Evolutionary conservation across 306 rosid species (phyloP).

Genomic region (Macrotyloma uniflorum): DNA sequence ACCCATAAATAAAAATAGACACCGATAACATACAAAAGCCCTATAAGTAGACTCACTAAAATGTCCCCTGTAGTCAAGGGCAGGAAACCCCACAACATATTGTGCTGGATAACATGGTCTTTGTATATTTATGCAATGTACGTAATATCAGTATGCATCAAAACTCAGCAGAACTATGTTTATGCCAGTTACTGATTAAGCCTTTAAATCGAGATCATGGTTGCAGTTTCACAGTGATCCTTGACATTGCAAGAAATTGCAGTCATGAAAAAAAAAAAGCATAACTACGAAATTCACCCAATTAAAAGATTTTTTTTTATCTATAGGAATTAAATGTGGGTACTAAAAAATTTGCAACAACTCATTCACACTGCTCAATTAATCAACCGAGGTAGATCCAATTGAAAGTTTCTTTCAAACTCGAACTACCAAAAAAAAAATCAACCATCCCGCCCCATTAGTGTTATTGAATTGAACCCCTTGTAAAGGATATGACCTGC

Average conservation of each 20-base stretch:
- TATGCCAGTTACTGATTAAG: background rate
- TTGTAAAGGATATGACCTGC: conserved; percentile 98
- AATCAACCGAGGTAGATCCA: background rate
- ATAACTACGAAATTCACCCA: conserved; percentile 15
- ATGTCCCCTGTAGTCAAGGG: conserved; percentile 8
- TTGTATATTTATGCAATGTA: background rate
- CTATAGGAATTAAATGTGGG: too few relatives aligned
- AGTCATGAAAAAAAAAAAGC: background rate
- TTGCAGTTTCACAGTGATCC: background rate
- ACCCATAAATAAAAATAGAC: conserved; percentile 3
- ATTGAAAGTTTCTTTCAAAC: conserved; percentile 5
- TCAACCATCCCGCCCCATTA: conserved; percentile 29
- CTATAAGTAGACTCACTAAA: conserved; percentile 8
- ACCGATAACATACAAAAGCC: background rate
- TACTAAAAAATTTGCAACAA: too few relatives aligned
- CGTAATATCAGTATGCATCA: background rate
- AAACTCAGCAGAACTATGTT: background rate
- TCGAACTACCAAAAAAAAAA: conserved; percentile 21
- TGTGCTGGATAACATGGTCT: background rate
- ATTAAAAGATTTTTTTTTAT: background rate
- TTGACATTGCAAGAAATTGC: background rate
- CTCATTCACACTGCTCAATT: too few relatives aligned
- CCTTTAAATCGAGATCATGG: background rate
- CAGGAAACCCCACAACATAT: background rate
- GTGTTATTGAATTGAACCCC: conserved; percentile 24